Conservation (phyloP, 2,329 filamentous ascomycete species). For the Colletotrichum cuscutae region DNA sequence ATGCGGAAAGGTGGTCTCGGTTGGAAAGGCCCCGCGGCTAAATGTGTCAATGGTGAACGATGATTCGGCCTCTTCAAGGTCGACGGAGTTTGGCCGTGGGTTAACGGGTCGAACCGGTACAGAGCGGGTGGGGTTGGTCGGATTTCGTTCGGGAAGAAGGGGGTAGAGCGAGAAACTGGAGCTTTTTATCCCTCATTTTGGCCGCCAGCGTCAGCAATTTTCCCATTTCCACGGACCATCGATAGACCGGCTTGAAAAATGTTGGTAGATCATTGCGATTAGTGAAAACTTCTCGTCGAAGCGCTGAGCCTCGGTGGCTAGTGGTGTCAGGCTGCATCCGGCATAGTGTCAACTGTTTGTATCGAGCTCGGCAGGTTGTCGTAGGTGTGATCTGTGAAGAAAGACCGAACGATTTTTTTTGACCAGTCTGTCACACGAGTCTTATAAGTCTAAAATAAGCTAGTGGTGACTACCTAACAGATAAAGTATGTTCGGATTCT, state of each 20-base stretch:
- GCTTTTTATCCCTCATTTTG: not conserved
- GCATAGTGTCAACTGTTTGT: not conserved
- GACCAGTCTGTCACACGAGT: no score
- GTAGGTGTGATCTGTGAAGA: not conserved
- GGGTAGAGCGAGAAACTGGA: not conserved
- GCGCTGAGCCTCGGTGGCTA: not conserved
- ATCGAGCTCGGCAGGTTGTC: not conserved
- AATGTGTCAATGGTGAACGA: not conserved
- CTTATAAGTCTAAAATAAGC: no score
- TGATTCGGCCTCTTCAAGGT: not conserved
- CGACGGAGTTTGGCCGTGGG: not conserved
- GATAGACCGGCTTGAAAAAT: not conserved
- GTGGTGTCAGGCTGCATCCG: no score
- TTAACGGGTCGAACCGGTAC: not conserved
- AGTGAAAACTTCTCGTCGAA: not conserved
- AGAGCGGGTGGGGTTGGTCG: not conserved
- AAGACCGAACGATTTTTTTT: no score
- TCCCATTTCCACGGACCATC: not conserved
- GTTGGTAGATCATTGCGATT: not conserved
- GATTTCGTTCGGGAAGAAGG: not conserved
- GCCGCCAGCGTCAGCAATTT: not conserved
- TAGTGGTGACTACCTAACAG: no score
- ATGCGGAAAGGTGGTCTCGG: not conserved
- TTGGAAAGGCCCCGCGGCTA: not conserved
- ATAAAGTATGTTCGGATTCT: not conserved